phyloP scores from a whole-genome alignment of 495 filamentous ascomycete genomes.

The Rostrohypoxylon terebratum region DNA sequence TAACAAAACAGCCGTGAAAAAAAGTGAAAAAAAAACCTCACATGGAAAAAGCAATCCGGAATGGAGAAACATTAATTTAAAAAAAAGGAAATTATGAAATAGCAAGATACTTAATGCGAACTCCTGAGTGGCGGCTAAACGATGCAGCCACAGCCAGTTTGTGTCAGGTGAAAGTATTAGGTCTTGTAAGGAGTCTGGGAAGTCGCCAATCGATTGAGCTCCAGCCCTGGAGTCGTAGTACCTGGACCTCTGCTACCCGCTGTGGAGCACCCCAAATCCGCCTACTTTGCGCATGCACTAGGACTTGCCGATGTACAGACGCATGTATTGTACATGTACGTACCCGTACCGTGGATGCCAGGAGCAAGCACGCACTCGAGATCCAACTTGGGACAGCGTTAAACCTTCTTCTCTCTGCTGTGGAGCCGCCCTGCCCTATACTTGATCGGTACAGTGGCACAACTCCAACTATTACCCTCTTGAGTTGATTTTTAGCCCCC shows the following conservation, averaged over 20 bases:
- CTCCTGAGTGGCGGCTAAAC: conserved; percentile 46
- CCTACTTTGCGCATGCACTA: not conserved
- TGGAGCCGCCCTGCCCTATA: conserved; percentile 42
- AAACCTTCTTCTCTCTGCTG: conserved; percentile 12
- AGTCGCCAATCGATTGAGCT: conserved; percentile 2
- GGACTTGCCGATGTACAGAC: conserved; percentile 16
- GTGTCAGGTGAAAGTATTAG: conserved; percentile 24
- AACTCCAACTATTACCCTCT: not conserved
- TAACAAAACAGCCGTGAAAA: no score
- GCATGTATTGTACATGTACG: not conserved
- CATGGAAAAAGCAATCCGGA: not conserved
- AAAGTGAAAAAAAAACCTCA: not conserved
- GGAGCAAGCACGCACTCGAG: no score
- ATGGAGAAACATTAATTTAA: conserved; percentile 15
- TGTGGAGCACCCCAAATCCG: conserved; percentile 23
- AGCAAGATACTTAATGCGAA: conserved; percentile 1
- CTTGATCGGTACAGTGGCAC: conserved; percentile 31
- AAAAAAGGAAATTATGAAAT: conserved; percentile 23
- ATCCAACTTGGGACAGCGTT: not conserved
- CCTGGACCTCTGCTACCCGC: conserved; percentile 9
- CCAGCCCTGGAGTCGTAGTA: not conserved
- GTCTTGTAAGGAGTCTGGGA: not conserved
- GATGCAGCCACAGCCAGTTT: conserved; percentile 19
- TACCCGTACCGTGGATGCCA: not conserved
- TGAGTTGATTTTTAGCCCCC: conserved; percentile 29